Base-by-base conservation (phyloP, 441 rosid genomes). In the Arabidopsis hybrid region DNA sequence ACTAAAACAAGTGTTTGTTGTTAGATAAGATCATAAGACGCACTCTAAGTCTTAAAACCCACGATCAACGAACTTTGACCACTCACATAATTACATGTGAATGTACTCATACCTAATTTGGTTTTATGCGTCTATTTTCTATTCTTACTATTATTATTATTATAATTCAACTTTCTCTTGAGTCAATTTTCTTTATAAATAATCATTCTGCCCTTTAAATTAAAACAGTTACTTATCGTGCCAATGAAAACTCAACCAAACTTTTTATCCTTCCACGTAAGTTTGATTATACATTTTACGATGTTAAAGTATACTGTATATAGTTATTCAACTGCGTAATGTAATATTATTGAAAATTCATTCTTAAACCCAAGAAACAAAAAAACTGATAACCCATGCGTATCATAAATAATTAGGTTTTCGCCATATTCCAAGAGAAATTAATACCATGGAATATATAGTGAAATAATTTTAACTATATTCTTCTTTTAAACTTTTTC, bases 1-100 rank as follows among this genome's bases (percentile, higher is more conserved):
- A 58, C 53, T 39, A 65, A 50, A 63, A 17, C 42, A 63, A 65
- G 56, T 69, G 82, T 82, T 79, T 31, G 31, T 60, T 35, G 56
- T 76, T 65, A 58, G 50, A 68, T 69, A 14, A 29, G 36, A 61
- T n/a, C 51, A 72, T 39, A 40, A 51, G 43, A 69, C 46, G 46
- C 61, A 63, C 38, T 51, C 72, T 45, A 61, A 60, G 69, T 62
- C 81, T 60, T 65, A 67, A 56, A 18, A 67, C 55, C 73, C 81
- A 78, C 78, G 74, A 78, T 72, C 73, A 78, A 72, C 78, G 69
- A 72, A 78, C 78, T 78, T 73, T 60, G 74, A 60, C 78, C 73
- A 78, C 60, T 72, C 60, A 72, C 55, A 46, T 60, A 35, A 2
- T 47, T 67, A 67, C 65, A 67, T 47, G 42, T 78, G 21, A 62